Evolutionary conservation across 805 yeast genomes (phyloP).

Genomic region (Pichia nanzhaoensis): DNA sequence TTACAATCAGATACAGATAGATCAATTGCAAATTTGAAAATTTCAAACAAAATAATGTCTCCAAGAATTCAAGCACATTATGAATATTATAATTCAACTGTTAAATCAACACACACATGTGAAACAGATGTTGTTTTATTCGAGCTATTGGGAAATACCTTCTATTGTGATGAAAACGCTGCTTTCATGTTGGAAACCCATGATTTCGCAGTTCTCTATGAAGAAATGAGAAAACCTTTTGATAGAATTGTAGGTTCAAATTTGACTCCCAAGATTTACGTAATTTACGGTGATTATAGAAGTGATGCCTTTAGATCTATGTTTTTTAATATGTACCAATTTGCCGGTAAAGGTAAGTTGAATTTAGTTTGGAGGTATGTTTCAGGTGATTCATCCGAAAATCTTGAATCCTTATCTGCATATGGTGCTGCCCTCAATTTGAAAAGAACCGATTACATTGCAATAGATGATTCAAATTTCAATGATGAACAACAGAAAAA

Average conservation of each 20-base stretch:
- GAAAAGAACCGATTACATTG: conserved; percentile 62
- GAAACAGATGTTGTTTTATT: conserved; percentile 21
- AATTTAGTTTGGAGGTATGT: conserved; percentile 72
- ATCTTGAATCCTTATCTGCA: conserved; percentile 39
- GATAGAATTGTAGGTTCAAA: conserved; percentile 61
- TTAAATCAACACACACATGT: conserved; percentile 26
- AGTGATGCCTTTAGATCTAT: conserved; percentile 47
- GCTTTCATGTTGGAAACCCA: conserved; percentile 71
- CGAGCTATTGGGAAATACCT: conserved; percentile 31
- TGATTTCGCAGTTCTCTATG: conserved; percentile 18
- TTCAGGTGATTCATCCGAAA: conserved; percentile 26
- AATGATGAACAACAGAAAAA: conserved; percentile 24
- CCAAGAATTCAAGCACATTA: conserved; percentile 65
- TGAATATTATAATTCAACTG: conserved; percentile 37
- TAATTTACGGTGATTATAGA: conserved; percentile 60
- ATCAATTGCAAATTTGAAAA: conserved; percentile 34
- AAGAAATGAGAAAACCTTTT: conserved; percentile 31
- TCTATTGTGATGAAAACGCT: conserved; percentile 63
- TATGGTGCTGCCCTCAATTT: conserved; percentile 61
- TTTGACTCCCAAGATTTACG: conserved; percentile 31
- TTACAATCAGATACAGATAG: conserved; percentile 10
- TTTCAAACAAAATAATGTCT: conserved; percentile 42
- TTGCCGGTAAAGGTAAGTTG: conserved; percentile 56
- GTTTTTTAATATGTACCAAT: conserved; percentile 50
- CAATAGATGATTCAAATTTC: conserved; percentile 51